Conservation (phyloP, 202 grass and related monocot species). For the Zoysia matrella region DNA sequence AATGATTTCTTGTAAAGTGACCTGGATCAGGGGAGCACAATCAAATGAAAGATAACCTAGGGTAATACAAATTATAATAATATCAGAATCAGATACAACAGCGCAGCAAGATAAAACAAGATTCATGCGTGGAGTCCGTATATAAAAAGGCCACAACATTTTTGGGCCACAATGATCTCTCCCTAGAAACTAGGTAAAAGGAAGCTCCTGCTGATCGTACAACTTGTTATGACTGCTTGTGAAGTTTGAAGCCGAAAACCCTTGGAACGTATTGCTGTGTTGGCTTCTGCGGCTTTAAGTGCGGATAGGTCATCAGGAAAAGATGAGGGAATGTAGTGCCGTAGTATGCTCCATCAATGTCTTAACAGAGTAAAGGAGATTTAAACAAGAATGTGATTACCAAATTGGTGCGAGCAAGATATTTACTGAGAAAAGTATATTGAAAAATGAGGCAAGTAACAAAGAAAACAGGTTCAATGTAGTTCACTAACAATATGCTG, state of each 20-base stretch:
- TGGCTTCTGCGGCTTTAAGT: constrained; percentile 90
- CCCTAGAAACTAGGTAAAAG: background rate
- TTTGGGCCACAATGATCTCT: constrained; percentile 39
- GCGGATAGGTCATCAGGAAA: too few relatives aligned
- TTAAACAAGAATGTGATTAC: background rate
- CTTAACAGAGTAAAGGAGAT: constrained; percentile 63
- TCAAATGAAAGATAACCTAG: too few relatives aligned
- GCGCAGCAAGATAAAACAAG: constrained; percentile 44
- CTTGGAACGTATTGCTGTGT: constrained; percentile 74
- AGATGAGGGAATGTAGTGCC: constrained; percentile 64
- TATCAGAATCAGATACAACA: constrained; percentile 46
- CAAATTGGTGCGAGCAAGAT: background rate
- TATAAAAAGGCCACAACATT: constrained; percentile 48
- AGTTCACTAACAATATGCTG: background rate
- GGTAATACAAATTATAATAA: background rate
- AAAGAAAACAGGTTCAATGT: background rate
- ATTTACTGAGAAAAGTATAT: background rate
- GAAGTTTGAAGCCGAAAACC: constrained; percentile 90
- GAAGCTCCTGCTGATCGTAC: background rate
- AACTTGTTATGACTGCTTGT: constrained; percentile 72
- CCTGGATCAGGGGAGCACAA: too few relatives aligned
- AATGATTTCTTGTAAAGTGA: too few relatives aligned
- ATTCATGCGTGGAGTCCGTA: constrained; percentile 25
- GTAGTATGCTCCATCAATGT: constrained; percentile 86
- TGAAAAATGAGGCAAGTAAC: background rate